These are phyloP conservation scores for Metschnikowia kunwiensis DNA, from an alignment of 805 yeast species.

Conservation along the genomic window DNA sequence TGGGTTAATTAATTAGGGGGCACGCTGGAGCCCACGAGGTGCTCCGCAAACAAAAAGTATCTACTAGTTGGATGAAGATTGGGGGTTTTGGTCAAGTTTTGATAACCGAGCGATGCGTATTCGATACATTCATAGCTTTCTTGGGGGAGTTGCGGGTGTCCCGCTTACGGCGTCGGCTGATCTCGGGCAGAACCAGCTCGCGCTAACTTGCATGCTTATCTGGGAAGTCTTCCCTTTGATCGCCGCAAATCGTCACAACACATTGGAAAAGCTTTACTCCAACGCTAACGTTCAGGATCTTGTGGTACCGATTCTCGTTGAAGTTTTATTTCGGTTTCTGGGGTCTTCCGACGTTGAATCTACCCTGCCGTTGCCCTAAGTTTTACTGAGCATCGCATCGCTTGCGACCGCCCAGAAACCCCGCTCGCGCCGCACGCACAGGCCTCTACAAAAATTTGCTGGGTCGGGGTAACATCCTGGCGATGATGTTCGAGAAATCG, in stretches of 20 bases:
- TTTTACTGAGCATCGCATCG: conserved; percentile 2
- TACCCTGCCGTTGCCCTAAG: background rate
- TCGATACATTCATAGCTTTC: no score
- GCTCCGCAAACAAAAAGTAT: background rate
- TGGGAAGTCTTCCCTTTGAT: background rate
- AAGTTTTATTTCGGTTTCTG: no score
- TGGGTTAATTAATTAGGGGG: background rate
- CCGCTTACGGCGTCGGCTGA: conserved; percentile 10
- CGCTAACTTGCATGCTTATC: background rate
- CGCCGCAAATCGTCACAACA: background rate
- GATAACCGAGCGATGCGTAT: no score
- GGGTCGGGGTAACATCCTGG: no score
- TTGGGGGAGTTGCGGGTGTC: conserved; percentile 6
- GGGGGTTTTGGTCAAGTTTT: background rate
- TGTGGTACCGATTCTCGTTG: no score
- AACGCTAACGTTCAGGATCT: no score
- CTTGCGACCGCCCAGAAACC: conserved; percentile 9
- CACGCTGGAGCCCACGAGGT: background rate
- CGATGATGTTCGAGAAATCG: no score
- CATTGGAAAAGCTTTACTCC: background rate
- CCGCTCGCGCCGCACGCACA: conserved; percentile 10
- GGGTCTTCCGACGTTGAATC: background rate
- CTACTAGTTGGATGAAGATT: background rate
- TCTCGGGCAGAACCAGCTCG: conserved; percentile 3
- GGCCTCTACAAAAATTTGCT: no score